Conservation (phyloP, 192 early-diverging fungal species). For the Coemansia sp. region DNA sequence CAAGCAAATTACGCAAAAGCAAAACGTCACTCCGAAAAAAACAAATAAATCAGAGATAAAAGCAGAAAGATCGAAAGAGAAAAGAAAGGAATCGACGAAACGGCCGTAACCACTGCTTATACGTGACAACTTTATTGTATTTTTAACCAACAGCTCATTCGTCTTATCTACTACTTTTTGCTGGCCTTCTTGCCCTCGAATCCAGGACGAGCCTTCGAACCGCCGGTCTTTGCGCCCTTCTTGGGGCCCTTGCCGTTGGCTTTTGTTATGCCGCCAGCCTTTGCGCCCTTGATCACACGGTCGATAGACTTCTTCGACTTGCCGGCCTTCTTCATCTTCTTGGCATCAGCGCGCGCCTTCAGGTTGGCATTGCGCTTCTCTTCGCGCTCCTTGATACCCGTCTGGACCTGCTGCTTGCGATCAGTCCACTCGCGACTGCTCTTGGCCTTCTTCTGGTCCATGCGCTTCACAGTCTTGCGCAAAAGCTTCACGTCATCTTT, state of each 20-base stretch:
- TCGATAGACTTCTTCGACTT: slow-evolving; percentile 64
- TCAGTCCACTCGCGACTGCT: slow-evolving; percentile 80
- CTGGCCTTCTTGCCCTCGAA: slow-evolving; percentile 45
- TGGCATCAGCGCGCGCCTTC: slow-evolving; percentile 71
- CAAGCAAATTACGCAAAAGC: neutral
- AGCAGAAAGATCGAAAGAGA: neutral
- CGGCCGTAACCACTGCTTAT: no score
- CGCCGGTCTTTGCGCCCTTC: slow-evolving; percentile 13
- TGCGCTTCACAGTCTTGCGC: slow-evolving; percentile 87
- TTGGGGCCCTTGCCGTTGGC: slow-evolving; percentile 2
- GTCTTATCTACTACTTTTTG: slow-evolving; percentile 13
- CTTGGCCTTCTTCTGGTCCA: slow-evolving; percentile 81
- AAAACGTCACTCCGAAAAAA: neutral
- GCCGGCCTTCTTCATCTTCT: slow-evolving; percentile 68
- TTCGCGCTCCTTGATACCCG: slow-evolving; percentile 62
- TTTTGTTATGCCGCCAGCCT: slow-evolving; percentile 9
- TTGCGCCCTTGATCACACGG: slow-evolving; percentile 30
- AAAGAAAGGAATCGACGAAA: neutral
- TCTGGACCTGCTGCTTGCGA: slow-evolving; percentile 63
- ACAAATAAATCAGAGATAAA: neutral
- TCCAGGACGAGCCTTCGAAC: slow-evolving; percentile 42
- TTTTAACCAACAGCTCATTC: neutral
- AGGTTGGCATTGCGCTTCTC: slow-evolving; percentile 86
- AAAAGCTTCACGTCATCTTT: slow-evolving; percentile 88
- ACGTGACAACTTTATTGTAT: neutral